Evolutionary conservation across 108 stramenopile genomes (phyloP), one percentile per base, ranked within the genome.

Genomic region (Thalassiosira profunda): DNA sequence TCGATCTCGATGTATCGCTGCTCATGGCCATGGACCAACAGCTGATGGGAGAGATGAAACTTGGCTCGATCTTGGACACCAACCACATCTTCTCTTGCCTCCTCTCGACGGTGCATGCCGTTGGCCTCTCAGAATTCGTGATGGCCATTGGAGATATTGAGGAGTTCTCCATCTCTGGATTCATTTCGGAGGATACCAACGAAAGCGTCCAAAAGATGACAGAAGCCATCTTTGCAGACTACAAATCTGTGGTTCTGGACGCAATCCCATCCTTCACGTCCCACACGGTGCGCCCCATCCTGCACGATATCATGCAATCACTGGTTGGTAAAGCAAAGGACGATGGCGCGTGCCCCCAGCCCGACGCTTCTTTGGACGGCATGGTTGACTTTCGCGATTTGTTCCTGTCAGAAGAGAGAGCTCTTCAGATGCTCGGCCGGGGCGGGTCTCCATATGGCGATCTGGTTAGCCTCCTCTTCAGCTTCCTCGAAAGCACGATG

Each of bases 361-460:
- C 56, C 2, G 48, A 55, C 37, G 49, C 3, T 8, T 37, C 58
- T 3, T 46, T 38, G 34, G 35, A 51, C 6, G 73, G 72, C 0
- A 23, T 83, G 12, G 47, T 90, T 18, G 83, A 90, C 47, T 86
- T 81, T 71, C 84, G 80, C 2, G 86, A 90, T 9, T 62, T 87
- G 17, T 33, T 90, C 4, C 64, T 86, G 5, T 28, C 70, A 2
- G 61, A 76, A 43, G 41, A 42, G 0, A 38, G 56, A 12, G 40
- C 83, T 9, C 15, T 38, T 0, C 31, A 72, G 25, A 48, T 82
- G 37, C 70, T 67, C 11, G 81, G 74, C 9, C 58, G 33, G 18
- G 86, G 83, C 17, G 52, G 37, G 8, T 62, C 67, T 9, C 73
- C 68, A 8, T 90, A 90, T 48, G 88, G 88, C 5, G 61, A 78